A percentile compares a stretch with the other conserved stretches of the same genome.
Evolutionary conservation across 1,139 yeast species (phyloP).

Genomic region (Arxiozyma telluris): DNA sequence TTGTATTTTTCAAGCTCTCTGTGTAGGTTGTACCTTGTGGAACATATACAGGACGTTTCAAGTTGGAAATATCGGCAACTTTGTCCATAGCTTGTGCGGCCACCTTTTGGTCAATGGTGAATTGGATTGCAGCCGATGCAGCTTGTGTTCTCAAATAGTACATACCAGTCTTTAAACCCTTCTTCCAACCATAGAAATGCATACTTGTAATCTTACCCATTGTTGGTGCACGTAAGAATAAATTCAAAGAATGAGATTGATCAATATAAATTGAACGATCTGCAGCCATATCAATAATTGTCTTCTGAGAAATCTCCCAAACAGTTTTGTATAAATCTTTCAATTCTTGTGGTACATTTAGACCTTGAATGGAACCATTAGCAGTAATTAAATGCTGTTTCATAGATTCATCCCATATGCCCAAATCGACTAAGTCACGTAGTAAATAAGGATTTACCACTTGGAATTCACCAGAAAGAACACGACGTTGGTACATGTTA

Average conservation of each 20-base stretch:
- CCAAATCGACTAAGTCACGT: conserved; percentile 72
- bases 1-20: conserved; percentile 22
- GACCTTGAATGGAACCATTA: conserved; percentile 78
- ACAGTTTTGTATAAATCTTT: conserved; percentile 83
- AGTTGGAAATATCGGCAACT: conserved; percentile 44
- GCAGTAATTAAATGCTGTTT: conserved; percentile 68
- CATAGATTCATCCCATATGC: conserved; percentile 71
- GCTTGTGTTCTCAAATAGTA: conserved; percentile 93
- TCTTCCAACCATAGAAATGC: conserved; percentile 97
- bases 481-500: conserved; percentile 77
- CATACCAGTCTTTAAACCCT: conserved; percentile 97
- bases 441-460: conserved; percentile 75
- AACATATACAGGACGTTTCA: conserved; percentile 44
- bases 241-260: conserved; percentile 85
- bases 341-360: conserved; percentile 67
- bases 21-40: conserved; percentile 30
- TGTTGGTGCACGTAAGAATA: conserved; percentile 72
- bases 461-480: conserved; percentile 81
- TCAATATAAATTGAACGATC: conserved; percentile 90
- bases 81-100: conserved; percentile 42
- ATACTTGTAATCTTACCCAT: conserved; percentile 87
- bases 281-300: conserved; percentile 86
- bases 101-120: conserved; percentile 51
- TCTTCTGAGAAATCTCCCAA: conserved; percentile 91
- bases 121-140: conserved; percentile 84